Evolutionary conservation across 2,329 filamentous ascomycete genomes (phyloP), one percentile per base, ranked within the genome.

Genomic region (Didymosphaeria variabile): DNA sequence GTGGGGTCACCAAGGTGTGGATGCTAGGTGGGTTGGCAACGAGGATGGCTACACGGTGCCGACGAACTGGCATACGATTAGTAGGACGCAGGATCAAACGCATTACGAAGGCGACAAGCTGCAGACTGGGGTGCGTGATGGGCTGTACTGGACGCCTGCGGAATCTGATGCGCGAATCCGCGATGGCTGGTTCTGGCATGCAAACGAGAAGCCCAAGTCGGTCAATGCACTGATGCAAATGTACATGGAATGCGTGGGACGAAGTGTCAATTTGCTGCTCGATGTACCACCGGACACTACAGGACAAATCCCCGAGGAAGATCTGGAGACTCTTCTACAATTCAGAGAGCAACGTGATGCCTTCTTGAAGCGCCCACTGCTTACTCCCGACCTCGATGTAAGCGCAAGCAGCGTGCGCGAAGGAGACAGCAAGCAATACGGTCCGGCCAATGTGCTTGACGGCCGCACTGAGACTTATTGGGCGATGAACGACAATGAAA

Each of bases 31-130:
- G 62, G 62, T 63, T 5, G 65, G 65, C 29, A 67, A 67, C 32
- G 62, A 67, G 32, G 60, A 65, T 47, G 63, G 65, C 15, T 54
- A 59, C 2, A 60, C 65, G 26, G 58, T 57, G 5, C 21, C 34
- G 3, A 67, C 65, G n/a, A 67, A 62, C 32, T 67, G 65, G 65
- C 65, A 67, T 34, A 63, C 62, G 15, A 65, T 67, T 45, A 55
- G 40, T 26, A 53, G 62, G 34, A 67, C 65, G 2, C 65, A 65
- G 44, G 65, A 67, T 32, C 34, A 65, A 5, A 50, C 53, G 1
- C 55, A 31, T 5, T 65, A 65, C 40, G 54, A 19, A 23, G 63
- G 53, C 8, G 54, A 47, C 5, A 42, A 65, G 44, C 52, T 65
- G n/a, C 49, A 63, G 54, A 57, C 54, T 15, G 65, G 65, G 3